Base-by-base conservation (phyloP, 345 rosid genomes). In the Gossypium turneri region DNA sequence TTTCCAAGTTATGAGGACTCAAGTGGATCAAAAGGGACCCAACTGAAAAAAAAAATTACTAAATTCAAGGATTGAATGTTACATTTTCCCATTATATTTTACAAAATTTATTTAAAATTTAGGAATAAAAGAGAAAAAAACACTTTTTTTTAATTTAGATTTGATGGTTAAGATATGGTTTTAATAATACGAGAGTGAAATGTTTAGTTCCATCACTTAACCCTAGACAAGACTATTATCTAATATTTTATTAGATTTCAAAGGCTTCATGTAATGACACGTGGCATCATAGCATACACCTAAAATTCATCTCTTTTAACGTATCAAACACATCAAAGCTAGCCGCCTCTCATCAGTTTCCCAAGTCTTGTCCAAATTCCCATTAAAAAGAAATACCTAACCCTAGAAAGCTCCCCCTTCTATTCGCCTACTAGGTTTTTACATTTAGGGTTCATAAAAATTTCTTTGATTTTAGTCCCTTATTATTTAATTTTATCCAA, bases 191-290 rank as follows among this genome's bases (percentile, higher is more conserved):
- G 0, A 45, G 51, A 1, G 11, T 3, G 20, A 57, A 12, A 57
- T 22, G 61, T 57, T 57, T 57, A 57, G 61, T 57, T 57, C 61
- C 29, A 57, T 57, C 61, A 57, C 61, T 57, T 17, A 22, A 22
- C 27, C 61, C 13, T 57, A 57, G 61, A 57, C 61, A 57, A 57
- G 29, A 57, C 34, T 9, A 11, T 58, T 12, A 1, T 58, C 27
- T 34, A 9, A n/a, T 22, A 20, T 57, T 9, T 57, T 57, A 22
- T 56, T 19, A 20, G 61, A 57, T 57, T 57, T 57, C 7, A 57
- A 58, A 22, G 34, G 16, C 63, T 58, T 58, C 34, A 11, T 58
- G 0, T 22, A 0, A 4, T 4, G 63, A 58, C 63, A 58, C 63
- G 34, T 24, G 24, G 12, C 63, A 11, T 58, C 8, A 24, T 24